Percentiles rank a stretch among this genome's conserved stretches.
Evolutionary conservation across 148 eudicot species (phyloP).

Genomic region (Polygonum aviculare): DNA sequence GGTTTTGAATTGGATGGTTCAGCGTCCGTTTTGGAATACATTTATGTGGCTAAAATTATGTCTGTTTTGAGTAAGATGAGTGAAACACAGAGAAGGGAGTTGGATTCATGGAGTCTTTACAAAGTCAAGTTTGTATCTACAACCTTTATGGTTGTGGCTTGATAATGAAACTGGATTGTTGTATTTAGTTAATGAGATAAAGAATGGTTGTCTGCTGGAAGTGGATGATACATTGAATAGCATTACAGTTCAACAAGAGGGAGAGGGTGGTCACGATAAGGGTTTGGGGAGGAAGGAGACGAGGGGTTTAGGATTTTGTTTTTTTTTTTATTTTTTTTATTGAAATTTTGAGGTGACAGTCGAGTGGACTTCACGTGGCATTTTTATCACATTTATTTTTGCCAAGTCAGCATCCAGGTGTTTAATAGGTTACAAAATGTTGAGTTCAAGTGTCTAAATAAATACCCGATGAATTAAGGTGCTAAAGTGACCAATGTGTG

Average conservation of each 20-base stretch:
- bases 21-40: constrained; percentile 24
- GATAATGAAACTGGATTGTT: constrained; percentile 29
- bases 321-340: no score
- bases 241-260: background rate
- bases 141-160: constrained; percentile 61
- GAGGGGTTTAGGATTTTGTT: no score
- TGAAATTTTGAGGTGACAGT: no score
- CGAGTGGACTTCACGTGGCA: no score
- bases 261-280: no score
- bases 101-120: constrained; percentile 20
- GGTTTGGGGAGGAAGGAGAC: no score
- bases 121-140: constrained; percentile 21
- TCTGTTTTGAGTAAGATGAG: constrained; percentile 36
- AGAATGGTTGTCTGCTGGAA: constrained; percentile 11
- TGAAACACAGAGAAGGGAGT: constrained; percentile 32
- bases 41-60: constrained; percentile 44
- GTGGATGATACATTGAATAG: background rate
- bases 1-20: constrained; percentile 9
- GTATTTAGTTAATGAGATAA: constrained; percentile 45
- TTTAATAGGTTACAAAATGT: no score
- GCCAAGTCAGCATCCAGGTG: no score
- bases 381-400: no score
- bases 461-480: no score
- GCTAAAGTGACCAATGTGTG: no score
- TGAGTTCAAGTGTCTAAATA: no score